phyloP scores from a whole-genome alignment of 192 early-diverging fungal genomes.

The Mortierella claussenii region DNA sequence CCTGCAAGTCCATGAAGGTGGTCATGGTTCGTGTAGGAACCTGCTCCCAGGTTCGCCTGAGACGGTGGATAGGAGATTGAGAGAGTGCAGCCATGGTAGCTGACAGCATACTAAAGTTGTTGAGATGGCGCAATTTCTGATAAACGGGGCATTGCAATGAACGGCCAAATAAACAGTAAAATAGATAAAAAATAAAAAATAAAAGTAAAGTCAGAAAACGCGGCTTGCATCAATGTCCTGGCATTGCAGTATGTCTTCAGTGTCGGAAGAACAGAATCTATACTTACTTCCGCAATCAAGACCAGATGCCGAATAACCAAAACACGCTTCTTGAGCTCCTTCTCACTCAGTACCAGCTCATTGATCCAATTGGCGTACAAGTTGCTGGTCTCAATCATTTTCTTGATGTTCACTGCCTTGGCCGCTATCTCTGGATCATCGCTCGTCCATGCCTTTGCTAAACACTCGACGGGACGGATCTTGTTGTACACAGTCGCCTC shows the following conservation, averaged over 20 bases:
- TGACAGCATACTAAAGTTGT: constrained; percentile 97
- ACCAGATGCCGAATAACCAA: constrained; percentile 89
- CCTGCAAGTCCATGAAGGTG: constrained; percentile 74
- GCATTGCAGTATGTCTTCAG: background rate
- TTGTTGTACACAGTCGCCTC: constrained; percentile 85
- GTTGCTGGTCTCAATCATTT: constrained; percentile 88
- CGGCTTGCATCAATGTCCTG: background rate
- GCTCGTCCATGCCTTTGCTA: constrained; percentile 91
- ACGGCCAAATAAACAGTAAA: background rate
- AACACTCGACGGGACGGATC: constrained; percentile 77
- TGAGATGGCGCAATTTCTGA: constrained; percentile 65
- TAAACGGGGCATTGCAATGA: no score
- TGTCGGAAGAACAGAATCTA: background rate
- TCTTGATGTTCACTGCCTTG: constrained; percentile 87
- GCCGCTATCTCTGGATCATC: constrained; percentile 65
- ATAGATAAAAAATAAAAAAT: background rate
- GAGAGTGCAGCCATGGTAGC: constrained; percentile 93
- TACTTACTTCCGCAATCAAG: constrained; percentile 72
- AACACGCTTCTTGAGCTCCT: constrained; percentile 84
- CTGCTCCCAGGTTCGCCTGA: constrained; percentile 92
- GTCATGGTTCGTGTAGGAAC: constrained; percentile 68
- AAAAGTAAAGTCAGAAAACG: background rate
- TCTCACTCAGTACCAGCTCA: constrained; percentile 83
- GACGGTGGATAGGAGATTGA: constrained; percentile 87
- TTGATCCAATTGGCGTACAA: constrained; percentile 78